Percentiles rank a stretch among this genome's conserved stretches.
phyloP scores from a whole-genome alignment of 768 basidiomycete species.

The Floccularia luteovirens region DNA sequence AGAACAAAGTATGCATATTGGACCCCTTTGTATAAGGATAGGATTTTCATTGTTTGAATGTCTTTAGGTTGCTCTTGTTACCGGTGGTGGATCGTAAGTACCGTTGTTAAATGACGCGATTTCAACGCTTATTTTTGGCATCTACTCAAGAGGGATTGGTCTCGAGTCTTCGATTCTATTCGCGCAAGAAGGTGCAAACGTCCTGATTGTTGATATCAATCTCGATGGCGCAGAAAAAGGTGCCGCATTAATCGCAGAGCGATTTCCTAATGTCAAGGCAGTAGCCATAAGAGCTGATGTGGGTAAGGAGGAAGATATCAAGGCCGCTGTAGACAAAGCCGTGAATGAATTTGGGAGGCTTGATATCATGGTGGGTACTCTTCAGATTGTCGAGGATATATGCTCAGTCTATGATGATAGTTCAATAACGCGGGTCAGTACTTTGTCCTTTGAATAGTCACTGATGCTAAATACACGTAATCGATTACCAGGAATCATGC shows the following conservation, averaged over 20 bases:
- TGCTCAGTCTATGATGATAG: constrained; percentile 26
- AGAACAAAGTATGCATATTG: constrained; percentile 43
- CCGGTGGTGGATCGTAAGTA: constrained; percentile 83
- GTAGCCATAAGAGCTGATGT: constrained; percentile 80
- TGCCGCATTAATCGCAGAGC: constrained; percentile 51
- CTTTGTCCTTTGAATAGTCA: constrained; percentile 2
- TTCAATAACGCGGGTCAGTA: constrained; percentile 84
- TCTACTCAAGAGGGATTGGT: constrained; percentile 80
- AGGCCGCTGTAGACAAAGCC: constrained; percentile 72
- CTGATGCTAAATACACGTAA: background rate
- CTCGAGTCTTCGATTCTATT: constrained; percentile 94
- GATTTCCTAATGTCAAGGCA: constrained; percentile 63
- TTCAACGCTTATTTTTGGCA: constrained; percentile 9
- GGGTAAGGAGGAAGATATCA: constrained; percentile 79
- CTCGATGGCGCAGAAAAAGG: constrained; percentile 62
- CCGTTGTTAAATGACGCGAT: constrained; percentile 4
- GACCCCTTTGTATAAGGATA: constrained; percentile 1
- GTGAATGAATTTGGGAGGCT: constrained; percentile 86
- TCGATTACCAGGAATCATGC: constrained; percentile 81
- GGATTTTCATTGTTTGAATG: constrained; percentile 5
- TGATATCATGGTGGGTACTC: constrained; percentile 76
- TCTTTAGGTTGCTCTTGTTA: constrained; percentile 66
- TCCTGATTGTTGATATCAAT: constrained; percentile 88
- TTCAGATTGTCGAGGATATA: background rate
- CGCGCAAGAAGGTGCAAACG: constrained; percentile 89